phyloP scores from a whole-genome alignment of 2,329 filamentous ascomycete species.

The Beauveria scarabaeidicola region DNA sequence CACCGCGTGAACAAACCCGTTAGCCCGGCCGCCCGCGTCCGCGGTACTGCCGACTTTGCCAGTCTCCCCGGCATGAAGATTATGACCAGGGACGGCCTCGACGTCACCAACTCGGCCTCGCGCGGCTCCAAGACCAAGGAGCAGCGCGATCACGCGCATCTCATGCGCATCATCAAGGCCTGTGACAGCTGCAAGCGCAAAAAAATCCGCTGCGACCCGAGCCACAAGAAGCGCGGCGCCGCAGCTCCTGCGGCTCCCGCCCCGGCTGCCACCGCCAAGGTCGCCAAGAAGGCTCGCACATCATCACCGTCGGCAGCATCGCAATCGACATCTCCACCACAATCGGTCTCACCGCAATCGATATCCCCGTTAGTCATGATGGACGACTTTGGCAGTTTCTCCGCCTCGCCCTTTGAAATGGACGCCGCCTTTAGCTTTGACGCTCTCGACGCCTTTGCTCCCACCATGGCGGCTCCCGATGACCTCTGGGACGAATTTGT shows the following conservation, averaged over 20 bases:
- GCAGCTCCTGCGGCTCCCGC: slow-evolving; percentile 19
- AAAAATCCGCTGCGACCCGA: slow-evolving; percentile 55
- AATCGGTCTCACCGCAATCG: background rate
- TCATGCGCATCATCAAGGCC: slow-evolving; percentile 61
- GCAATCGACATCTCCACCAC: slow-evolving; percentile 13
- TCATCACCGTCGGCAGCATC: slow-evolving; percentile 10
- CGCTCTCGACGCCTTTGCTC: slow-evolving; percentile 13
- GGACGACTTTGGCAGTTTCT: slow-evolving; percentile 1
- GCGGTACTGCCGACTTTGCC: slow-evolving; percentile 35
- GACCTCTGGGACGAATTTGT: slow-evolving; percentile 40
- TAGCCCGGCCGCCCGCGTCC: slow-evolving; percentile 20
- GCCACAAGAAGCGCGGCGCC: slow-evolving; percentile 42
- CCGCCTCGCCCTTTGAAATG: slow-evolving; percentile 12
- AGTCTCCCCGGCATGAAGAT: slow-evolving; percentile 57
- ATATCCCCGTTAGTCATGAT: background rate
- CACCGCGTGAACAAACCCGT: slow-evolving; percentile 20
- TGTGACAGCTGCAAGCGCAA: slow-evolving; percentile 54
- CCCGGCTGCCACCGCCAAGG: background rate
- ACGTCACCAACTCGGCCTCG: slow-evolving; percentile 54
- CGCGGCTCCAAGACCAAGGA: slow-evolving; percentile 59
- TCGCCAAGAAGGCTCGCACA: slow-evolving; percentile 8
- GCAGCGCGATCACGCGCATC: slow-evolving; percentile 57
- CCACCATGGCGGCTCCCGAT: slow-evolving; percentile 7
- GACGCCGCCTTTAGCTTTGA: slow-evolving; percentile 14
- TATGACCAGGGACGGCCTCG: slow-evolving; percentile 53